Evolutionary conservation across 2,329 filamentous ascomycete genomes (phyloP).

Genomic region (Apiospora aurea): DNA sequence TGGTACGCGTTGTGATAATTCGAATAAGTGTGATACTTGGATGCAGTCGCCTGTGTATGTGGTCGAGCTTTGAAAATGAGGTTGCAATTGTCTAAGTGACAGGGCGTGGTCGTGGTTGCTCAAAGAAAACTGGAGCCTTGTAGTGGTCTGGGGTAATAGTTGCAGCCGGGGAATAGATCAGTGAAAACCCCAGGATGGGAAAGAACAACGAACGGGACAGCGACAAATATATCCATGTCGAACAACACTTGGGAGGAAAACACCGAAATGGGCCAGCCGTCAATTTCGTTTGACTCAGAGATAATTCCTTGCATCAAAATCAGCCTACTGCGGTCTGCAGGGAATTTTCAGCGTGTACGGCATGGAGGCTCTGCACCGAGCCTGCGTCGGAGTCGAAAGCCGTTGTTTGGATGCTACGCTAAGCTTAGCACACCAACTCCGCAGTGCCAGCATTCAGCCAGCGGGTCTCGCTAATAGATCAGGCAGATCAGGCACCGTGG

Average conservation of each 20-base stretch:
- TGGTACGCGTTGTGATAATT: background rate
- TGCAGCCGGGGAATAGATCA: background rate
- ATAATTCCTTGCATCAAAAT: background rate
- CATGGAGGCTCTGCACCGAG: background rate
- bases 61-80: background rate
- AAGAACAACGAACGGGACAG: background rate
- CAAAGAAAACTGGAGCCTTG: background rate
- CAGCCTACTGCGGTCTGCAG: background rate
- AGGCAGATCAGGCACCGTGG: background rate
- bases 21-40: background rate
- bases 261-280: background rate
- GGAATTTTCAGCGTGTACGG: background rate
- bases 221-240: background rate
- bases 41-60: background rate
- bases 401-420: background rate
- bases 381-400: background rate
- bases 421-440: background rate
- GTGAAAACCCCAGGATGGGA: background rate
- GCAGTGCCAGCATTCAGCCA: background rate
- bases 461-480: background rate
- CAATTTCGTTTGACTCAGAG: background rate
- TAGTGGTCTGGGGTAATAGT: background rate
- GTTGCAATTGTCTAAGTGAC: background rate
- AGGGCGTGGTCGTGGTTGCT: background rate
- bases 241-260: background rate